These are phyloP conservation scores for Spathaspora girioi DNA, from an alignment of 805 yeast genomes.

Conservation along the genomic window DNA sequence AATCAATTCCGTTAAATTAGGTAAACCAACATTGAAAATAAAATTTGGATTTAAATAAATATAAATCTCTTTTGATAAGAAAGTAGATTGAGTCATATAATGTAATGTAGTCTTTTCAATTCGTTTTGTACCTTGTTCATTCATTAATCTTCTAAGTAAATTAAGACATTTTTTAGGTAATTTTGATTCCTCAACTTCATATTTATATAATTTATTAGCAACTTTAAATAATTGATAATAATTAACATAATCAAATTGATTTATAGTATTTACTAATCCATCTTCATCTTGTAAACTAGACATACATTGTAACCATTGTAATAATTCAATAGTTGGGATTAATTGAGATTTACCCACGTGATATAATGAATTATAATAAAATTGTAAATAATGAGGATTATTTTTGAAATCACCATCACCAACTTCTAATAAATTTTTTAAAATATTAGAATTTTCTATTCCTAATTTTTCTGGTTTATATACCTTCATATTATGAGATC, in stretches of 20 bases:
- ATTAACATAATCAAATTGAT: conserved; percentile 54
- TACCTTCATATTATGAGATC: conserved; percentile 56
- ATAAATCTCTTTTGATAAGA: conserved; percentile 37
- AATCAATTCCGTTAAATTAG: conserved; percentile 70
- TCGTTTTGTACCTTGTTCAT: conserved; percentile 38
- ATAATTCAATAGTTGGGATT: conserved; percentile 68
- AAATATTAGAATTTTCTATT: conserved; percentile 8
- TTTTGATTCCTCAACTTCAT: conserved; percentile 77
- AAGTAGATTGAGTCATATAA: conserved; percentile 38
- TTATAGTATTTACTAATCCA: conserved; percentile 50
- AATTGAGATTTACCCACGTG: conserved; percentile 65
- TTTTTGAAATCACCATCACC: conserved; percentile 19
- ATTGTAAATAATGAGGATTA: conserved; percentile 48
- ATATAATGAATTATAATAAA: conserved; percentile 62
- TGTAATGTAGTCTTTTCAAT: conserved; percentile 22
- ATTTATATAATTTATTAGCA: conserved; percentile 65
- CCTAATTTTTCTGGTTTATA: conserved; percentile 20
- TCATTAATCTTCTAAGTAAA: conserved; percentile 26
- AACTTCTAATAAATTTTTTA: conserved; percentile 23
- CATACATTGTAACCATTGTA: conserved; percentile 90
- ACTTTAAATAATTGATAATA: conserved; percentile 68
- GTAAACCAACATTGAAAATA: conserved; percentile 59
- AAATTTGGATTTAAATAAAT: conserved; percentile 51
- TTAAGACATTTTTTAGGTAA: conserved; percentile 41
- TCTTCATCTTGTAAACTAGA: conserved; percentile 68